These are phyloP conservation scores for Misopates orontium DNA, from an alignment of 257 asterid genomes.

Conservation along the genomic window DNA sequence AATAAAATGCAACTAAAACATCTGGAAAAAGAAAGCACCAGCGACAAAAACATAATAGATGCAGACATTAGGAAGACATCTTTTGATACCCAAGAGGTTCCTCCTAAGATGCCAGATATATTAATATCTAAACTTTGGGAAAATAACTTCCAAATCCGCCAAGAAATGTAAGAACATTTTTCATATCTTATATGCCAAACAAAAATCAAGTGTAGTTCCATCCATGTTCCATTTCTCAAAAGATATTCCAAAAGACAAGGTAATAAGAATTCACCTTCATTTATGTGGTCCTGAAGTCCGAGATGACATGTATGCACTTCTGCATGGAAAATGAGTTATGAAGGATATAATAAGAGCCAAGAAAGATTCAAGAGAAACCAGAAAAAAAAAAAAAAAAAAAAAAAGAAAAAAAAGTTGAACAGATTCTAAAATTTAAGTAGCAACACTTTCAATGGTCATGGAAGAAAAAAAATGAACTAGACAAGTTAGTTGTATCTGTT, in stretches of 20 bases:
- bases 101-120: background rate
- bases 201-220: background rate
- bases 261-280: conserved; percentile 45
- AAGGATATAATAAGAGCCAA: conserved; percentile 24
- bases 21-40: too few species aligned
- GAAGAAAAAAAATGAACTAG: too few species aligned
- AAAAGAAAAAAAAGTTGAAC: background rate
- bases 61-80: background rate
- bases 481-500: too few species aligned
- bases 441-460: too few species aligned
- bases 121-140: background rate
- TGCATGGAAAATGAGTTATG: conserved; percentile 42
- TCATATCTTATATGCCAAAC: conserved; percentile 5
- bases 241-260: background rate
- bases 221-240: background rate
- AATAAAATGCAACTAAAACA: too few species aligned
- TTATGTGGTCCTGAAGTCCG: conserved; percentile 60
- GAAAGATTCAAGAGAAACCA: conserved; percentile 17
- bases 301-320: conserved; percentile 80
- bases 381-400: too few species aligned
- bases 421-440: background rate
- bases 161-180: background rate
- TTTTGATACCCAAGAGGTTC: background rate
- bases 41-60: background rate
- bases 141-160: background rate